Percentiles rank a stretch among this genome's conserved stretches.
Evolutionary conservation across 2,329 filamentous ascomycete species (phyloP).

Genomic region (Beauveria australis): DNA sequence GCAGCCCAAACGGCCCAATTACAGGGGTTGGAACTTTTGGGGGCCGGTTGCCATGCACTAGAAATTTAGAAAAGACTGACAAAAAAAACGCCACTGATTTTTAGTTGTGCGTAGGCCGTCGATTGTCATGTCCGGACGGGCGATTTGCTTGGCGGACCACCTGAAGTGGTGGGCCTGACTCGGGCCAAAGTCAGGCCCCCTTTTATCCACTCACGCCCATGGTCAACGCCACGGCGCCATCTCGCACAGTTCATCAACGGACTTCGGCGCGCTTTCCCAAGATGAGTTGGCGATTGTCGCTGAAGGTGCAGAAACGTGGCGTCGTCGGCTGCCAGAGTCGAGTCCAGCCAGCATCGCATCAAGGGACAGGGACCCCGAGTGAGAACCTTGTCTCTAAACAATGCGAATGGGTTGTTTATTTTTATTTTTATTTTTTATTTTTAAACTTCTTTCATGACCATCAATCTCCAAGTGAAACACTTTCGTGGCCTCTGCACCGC

Average conservation of each 20-base stretch:
- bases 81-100: not conserved
- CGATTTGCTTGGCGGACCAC: conserved; percentile 6
- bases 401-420: not conserved
- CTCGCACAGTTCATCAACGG: not conserved
- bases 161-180: not conserved
- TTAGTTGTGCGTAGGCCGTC: not conserved
- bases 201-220: not conserved
- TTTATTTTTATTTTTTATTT: no score
- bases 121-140: conserved; percentile 5
- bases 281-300: not conserved
- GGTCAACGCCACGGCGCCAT: no score
- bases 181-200: not conserved
- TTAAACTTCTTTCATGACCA: not conserved
- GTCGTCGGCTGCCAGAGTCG: no score
- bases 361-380: not conserved
- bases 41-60: not conserved
- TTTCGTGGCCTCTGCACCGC: conserved; percentile 8
- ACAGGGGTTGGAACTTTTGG: not conserved
- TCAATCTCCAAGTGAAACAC: conserved; percentile 8
- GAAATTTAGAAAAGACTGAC: not conserved
- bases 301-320: no score
- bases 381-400: not conserved
- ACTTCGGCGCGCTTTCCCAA: not conserved
- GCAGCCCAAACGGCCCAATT: not conserved
- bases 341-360: not conserved